Evolutionary conservation across 2,329 filamentous ascomycete genomes (phyloP).

Genomic region (Ophiocordyceps polyrhachis-furcata): DNA sequence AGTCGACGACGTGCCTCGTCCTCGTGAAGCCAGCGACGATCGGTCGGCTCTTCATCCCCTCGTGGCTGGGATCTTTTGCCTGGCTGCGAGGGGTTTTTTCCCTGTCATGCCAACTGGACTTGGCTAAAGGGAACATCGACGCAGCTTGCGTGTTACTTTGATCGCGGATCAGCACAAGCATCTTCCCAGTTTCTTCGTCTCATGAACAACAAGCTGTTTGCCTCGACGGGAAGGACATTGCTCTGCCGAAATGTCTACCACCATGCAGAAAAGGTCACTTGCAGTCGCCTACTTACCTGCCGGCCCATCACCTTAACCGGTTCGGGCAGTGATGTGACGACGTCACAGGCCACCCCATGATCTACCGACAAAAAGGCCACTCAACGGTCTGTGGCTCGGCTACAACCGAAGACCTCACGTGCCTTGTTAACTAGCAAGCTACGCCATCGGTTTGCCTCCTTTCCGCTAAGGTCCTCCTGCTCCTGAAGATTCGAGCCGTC

Average conservation of each 20-base stretch:
- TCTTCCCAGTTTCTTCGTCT: background rate
- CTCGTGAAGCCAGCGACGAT: background rate
- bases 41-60: too few species aligned
- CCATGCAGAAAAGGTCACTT: background rate
- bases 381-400: background rate
- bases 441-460: background rate
- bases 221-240: background rate
- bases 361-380: background rate
- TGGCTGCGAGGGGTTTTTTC: background rate
- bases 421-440: background rate
- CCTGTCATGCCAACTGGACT: background rate
- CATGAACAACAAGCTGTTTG: background rate
- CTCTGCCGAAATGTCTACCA: background rate
- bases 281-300: background rate
- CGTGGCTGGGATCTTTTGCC: too few species aligned
- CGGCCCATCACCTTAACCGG: background rate
- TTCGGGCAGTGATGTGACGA: background rate
- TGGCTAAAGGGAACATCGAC: background rate
- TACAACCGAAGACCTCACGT: background rate
- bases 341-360: background rate
- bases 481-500: too few species aligned
- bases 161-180: background rate
- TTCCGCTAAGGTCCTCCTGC: background rate
- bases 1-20: background rate
- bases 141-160: too few species aligned